Evolutionary conservation across 495 filamentous ascomycete genomes (phyloP).

Genomic region (Talaromyces wortmannii): DNA sequence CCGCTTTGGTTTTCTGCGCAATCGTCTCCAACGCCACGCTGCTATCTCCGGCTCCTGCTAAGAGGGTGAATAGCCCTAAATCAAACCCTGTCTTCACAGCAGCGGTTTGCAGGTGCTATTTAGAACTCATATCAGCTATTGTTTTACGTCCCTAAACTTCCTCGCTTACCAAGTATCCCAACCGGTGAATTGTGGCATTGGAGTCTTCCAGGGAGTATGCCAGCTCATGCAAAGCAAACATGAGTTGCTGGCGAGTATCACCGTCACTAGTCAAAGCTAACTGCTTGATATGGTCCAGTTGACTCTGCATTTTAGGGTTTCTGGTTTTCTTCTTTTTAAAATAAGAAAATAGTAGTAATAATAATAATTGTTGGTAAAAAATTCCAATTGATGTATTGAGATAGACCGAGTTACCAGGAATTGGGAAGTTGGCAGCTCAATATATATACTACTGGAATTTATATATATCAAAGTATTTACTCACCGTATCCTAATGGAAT

Average conservation of each 20-base stretch:
- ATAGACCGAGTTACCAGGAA: too few species aligned
- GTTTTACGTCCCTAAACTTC: background rate
- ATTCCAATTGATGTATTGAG: too few species aligned
- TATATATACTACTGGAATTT: too few species aligned
- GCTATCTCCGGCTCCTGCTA: background rate
- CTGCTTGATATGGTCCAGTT: too few species aligned
- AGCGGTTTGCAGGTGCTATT: background rate
- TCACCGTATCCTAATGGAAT: too few species aligned
- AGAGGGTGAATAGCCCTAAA: background rate
- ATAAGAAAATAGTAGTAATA: too few species aligned
- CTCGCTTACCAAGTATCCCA: background rate
- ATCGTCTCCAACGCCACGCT: background rate
- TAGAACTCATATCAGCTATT: background rate
- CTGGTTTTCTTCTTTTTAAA: too few species aligned
- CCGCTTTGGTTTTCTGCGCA: background rate
- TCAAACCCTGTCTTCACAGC: background rate
- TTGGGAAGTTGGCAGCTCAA: too few species aligned
- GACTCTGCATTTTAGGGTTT: too few species aligned
- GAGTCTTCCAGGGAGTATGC: background rate
- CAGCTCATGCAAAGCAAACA: background rate
- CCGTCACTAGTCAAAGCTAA: background rate
- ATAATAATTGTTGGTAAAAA: too few species aligned
- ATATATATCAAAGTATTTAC: too few species aligned
- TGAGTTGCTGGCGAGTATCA: conserved; percentile 3
- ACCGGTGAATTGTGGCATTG: background rate